These are phyloP conservation scores for Trichocomaceae sp. DNA, from an alignment of 2,329 filamentous ascomycete species.

Conservation along the genomic window DNA sequence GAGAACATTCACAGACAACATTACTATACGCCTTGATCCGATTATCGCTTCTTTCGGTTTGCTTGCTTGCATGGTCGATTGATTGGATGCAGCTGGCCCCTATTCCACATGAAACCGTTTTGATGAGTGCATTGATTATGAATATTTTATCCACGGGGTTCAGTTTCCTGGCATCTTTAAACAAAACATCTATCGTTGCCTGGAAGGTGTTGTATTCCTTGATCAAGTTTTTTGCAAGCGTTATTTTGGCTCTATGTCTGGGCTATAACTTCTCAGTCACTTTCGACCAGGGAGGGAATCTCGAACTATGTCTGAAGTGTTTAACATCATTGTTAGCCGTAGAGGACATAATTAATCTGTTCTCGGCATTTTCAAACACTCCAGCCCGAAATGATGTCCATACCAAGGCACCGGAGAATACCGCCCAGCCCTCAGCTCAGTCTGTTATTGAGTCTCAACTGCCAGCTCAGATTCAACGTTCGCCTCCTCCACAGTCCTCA, in stretches of 20 bases:
- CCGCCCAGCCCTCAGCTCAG: background rate
- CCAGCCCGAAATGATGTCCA: background rate
- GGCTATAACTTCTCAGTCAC: slow-evolving; percentile 9
- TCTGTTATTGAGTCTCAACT: background rate
- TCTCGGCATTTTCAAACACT: slow-evolving; percentile 18
- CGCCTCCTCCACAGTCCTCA: background rate
- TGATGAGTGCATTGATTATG: slow-evolving; percentile 7
- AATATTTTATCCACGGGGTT: slow-evolving; percentile 11
- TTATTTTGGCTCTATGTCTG: slow-evolving; percentile 3
- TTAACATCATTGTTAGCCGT: slow-evolving; percentile 34
- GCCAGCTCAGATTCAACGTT: background rate
- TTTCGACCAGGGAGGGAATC: slow-evolving; percentile 25
- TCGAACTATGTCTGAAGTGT: slow-evolving; percentile 34
- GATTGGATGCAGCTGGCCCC: slow-evolving; percentile 1
- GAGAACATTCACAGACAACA: background rate
- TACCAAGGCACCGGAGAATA: background rate
- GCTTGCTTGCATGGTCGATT: slow-evolving; percentile 8
- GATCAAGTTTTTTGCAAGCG: slow-evolving; percentile 10
- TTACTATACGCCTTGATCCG: slow-evolving; percentile 1
- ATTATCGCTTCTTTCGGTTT: slow-evolving; percentile 1
- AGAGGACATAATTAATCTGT: slow-evolving; percentile 29
- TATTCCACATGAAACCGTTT: slow-evolving; percentile 4
- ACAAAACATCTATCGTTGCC: background rate
- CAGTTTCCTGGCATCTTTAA: slow-evolving; percentile 5
- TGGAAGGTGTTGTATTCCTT: slow-evolving; percentile 5